These are phyloP conservation scores for Plenodomus lindquistii DNA, from an alignment of 2,329 filamentous ascomycete species.

Conservation along the genomic window DNA sequence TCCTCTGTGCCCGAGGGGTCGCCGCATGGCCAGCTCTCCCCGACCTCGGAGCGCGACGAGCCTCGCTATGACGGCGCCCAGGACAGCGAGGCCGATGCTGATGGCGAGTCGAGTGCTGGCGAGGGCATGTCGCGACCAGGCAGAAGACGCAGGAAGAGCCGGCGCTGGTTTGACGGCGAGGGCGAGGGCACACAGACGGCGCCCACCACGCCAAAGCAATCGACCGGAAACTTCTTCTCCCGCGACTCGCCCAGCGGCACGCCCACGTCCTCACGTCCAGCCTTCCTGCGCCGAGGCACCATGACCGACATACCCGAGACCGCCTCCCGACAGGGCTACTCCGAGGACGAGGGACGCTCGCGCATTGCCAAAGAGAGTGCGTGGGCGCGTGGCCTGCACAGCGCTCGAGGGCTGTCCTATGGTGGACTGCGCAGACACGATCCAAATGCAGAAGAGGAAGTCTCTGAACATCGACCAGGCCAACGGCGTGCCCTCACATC, in stretches of 20 bases:
- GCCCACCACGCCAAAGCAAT: constrained; percentile 66
- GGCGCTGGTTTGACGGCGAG: constrained; percentile 54
- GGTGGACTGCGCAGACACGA: constrained; percentile 43
- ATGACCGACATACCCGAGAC: constrained; percentile 54
- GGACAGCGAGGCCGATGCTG: constrained; percentile 73
- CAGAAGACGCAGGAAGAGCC: constrained; percentile 68
- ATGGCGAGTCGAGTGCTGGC: constrained; percentile 84
- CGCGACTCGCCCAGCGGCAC: constrained; percentile 45
- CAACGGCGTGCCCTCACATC: constrained; percentile 54
- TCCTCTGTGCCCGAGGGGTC: constrained; percentile 46
- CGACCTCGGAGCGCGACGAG: constrained; percentile 54
- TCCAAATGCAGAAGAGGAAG: constrained; percentile 34
- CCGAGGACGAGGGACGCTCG: constrained; percentile 56
- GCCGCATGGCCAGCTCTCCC: constrained; percentile 48
- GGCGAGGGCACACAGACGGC: constrained; percentile 62
- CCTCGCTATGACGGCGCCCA: constrained; percentile 61
- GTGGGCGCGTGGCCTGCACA: constrained; percentile 53
- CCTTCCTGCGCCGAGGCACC: constrained; percentile 59
- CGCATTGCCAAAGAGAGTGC: constrained; percentile 51
- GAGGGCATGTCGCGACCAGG: constrained; percentile 56
- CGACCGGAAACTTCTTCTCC: constrained; percentile 56
- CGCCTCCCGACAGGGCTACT: constrained; percentile 51
- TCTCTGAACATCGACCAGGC: constrained; percentile 47
- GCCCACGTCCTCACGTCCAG: constrained; percentile 40
- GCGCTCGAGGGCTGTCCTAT: constrained; percentile 53